Base-by-base conservation (phyloP, 805 yeast genomes). In the Teunomyces atbi region DNA sequence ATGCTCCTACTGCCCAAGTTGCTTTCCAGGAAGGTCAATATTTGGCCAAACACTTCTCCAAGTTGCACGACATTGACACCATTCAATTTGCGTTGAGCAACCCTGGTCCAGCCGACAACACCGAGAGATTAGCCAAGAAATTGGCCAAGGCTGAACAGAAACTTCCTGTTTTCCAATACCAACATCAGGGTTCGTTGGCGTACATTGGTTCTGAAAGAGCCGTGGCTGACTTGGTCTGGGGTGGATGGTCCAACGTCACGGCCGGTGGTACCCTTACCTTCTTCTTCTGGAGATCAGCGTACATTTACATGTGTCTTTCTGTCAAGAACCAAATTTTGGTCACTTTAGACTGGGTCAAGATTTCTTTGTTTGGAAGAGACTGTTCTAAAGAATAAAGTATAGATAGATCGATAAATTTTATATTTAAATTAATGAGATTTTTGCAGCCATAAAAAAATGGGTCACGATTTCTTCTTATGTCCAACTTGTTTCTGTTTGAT, bases 1-100 rank as follows among this genome's bases (percentile, higher is more conserved):
- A 82, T 57, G 94, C 96, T 36, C 97, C 97, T 57, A 91, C 98
- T 51, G 98, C 97, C 20, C 97, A 91, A 77, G 97, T 90, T 46
- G 98, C 98, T 35, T 83, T 89, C 71, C 97, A 91, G 76, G 89
- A 91, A 71, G 97, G 97, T 65, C 74, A 77, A 47, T 91, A 80
- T 70, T 78, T 91, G 55, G 94, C 91, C 46, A 71, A 74, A 28
- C 81, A 83, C 54, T 85, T 91, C 66, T 78, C 79, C 63, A 83
- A 77, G 56, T 68, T 82, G 58, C 74, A 83, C 56, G 79, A 79
- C 56, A 73, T 84, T 47, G 90, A 85, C 45, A 73, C 79, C 36
- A 61, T 81, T 51, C 73, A 82, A 58, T 77, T 64, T 54, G 70
- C 71, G 46, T 59, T 79, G 37, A 53, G 62, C 42, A 58, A 66